These are phyloP conservation scores for Rhodotorula sp. DNA, from an alignment of 1,284 basidiomycete species.

Conservation along the genomic window DNA sequence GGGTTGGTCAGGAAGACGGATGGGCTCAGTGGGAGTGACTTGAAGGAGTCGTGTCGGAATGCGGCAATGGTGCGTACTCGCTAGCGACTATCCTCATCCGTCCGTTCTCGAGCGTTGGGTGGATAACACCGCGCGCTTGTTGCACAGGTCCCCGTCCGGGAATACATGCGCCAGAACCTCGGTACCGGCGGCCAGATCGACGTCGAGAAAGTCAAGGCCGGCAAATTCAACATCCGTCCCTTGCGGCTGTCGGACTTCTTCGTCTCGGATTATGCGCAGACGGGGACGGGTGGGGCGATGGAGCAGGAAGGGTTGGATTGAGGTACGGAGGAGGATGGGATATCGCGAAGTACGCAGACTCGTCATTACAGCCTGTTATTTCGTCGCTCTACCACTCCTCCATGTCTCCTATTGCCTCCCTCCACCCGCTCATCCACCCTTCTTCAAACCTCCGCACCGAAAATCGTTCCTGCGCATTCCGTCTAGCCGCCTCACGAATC, in stretches of 20 bases:
- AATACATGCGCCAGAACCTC: conserved; percentile 60
- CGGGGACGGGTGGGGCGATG: neutral
- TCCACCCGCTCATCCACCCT: conserved; percentile 43
- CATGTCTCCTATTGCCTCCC: neutral
- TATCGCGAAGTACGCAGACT: neutral
- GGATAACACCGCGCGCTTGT: conserved; percentile 43
- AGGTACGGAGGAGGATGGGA: no score
- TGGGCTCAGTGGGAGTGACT: conserved; percentile 83
- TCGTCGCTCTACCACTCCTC: neutral
- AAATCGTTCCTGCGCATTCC: conserved; percentile 68
- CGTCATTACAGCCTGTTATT: neutral
- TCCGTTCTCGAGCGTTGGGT: neutral
- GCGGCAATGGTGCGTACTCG: conserved; percentile 47
- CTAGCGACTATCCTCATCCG: neutral
- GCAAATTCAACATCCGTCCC: conserved; percentile 35
- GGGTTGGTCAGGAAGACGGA: conserved; percentile 69
- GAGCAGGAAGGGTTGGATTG: conserved; percentile 3
- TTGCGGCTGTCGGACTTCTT: conserved; percentile 32
- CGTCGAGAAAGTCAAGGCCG: conserved; percentile 31
- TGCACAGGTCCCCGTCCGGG: conserved; percentile 80
- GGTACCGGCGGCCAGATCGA: conserved; percentile 32
- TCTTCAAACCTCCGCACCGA: conserved; percentile 71
- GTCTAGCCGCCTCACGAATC: conserved; percentile 68
- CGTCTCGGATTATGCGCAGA: conserved; percentile 13
- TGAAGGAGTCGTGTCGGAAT: conserved; percentile 91